phyloP scores from a whole-genome alignment of 2,329 filamentous ascomycete species.

The Helicocarpus griseus region DNA sequence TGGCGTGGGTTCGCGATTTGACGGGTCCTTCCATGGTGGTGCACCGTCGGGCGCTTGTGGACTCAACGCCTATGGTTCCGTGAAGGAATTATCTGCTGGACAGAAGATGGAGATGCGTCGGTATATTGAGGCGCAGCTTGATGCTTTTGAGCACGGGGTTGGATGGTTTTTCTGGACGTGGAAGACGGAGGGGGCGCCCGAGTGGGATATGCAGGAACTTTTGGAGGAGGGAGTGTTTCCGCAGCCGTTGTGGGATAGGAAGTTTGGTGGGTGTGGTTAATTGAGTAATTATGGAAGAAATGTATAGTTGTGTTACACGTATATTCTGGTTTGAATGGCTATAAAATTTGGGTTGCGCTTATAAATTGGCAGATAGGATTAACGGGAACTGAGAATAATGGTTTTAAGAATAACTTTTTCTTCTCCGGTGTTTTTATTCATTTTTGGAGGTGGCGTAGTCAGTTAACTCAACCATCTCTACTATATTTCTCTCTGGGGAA shows the following conservation, averaged over 20 bases:
- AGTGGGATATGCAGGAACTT: constrained; percentile 39
- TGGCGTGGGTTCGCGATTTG: constrained; percentile 49
- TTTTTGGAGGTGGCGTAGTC: too few relatives aligned
- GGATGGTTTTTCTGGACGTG: constrained; percentile 43
- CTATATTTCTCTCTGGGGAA: too few relatives aligned
- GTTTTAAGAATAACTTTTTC: too few relatives aligned
- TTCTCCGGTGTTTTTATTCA: too few relatives aligned
- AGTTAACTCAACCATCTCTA: too few relatives aligned
- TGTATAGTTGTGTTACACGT: too few relatives aligned
- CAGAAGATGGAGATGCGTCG: constrained; percentile 31
- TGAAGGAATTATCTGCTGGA: constrained; percentile 30
- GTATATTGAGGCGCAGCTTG: constrained; percentile 39
- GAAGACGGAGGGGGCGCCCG: constrained; percentile 40
- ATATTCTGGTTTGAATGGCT: too few relatives aligned
- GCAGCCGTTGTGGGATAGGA: constrained; percentile 27
- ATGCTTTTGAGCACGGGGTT: constrained; percentile 29
- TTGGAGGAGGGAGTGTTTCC: constrained; percentile 40
- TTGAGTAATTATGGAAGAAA: too few relatives aligned
- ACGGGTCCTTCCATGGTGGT: constrained; percentile 42
- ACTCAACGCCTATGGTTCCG: constrained; percentile 40
- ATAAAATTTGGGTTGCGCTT: too few relatives aligned
- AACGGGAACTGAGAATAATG: too few relatives aligned
- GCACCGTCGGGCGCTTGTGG: constrained; percentile 45
- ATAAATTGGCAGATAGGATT: too few relatives aligned
- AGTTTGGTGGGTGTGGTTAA: constrained; percentile 24